A percentile compares a stretch with the other conserved stretches of the same genome.
Conservation (phyloP, 2,329 filamentous ascomycete species). For the Fusarium lateritium region DNA sequence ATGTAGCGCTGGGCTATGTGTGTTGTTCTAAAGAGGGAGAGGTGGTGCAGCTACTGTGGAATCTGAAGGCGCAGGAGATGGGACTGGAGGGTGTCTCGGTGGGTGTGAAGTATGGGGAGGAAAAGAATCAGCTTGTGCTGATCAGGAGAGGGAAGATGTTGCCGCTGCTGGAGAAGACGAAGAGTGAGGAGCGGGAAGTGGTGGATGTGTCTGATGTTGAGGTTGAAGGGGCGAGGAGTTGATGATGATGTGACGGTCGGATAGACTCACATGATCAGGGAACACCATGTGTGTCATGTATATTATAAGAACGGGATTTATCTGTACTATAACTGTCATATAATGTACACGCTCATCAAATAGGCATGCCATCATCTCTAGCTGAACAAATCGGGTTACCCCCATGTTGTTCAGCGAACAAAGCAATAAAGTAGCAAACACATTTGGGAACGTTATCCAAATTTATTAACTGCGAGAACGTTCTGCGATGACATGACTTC, state of each 20-base stretch:
- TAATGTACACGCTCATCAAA: background rate
- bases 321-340: background rate
- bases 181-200: constrained; percentile 3
- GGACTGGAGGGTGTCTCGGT: constrained; percentile 74
- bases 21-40: constrained; percentile 71
- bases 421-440: background rate
- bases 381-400: too few species aligned
- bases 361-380: background rate
- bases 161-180: constrained; percentile 37
- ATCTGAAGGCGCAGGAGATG: constrained; percentile 71
- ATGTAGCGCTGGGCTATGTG: constrained; percentile 78
- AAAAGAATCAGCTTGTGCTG: constrained; percentile 62
- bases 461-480: constrained; percentile 11
- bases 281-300: background rate
- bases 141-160: constrained; percentile 65
- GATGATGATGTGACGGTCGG: background rate
- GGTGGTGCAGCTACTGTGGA: constrained; percentile 81
- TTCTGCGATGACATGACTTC: constrained; percentile 10
- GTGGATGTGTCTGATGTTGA: constrained; percentile 8
- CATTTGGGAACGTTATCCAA: constrained; percentile 19
- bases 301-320: background rate
- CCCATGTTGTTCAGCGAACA: background rate
- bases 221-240: constrained; percentile 5
- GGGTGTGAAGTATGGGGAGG: constrained; percentile 58
- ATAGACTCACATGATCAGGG: background rate